A percentile compares a stretch with the other conserved stretches of the same genome.
These are phyloP conservation scores for Xylaria sp. DNA, from an alignment of 2,329 filamentous ascomycete species.

Conservation along the genomic window DNA sequence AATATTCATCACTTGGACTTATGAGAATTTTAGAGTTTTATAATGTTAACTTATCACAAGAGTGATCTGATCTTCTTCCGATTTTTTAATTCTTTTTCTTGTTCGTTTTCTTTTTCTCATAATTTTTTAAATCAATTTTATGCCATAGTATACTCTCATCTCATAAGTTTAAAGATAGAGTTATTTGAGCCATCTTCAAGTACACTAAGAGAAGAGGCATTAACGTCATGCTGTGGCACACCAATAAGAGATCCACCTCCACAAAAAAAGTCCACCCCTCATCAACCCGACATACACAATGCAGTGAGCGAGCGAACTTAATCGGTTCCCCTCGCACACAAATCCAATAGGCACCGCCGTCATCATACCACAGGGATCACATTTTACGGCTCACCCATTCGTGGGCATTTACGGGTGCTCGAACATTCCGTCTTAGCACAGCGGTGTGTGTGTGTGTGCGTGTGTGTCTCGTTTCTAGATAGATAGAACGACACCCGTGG, in stretches of 20 bases:
- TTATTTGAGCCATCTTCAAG: background rate
- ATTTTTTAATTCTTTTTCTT: background rate
- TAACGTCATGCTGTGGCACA: slow-evolving; percentile 19
- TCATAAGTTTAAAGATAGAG: background rate
- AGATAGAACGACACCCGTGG: slow-evolving; percentile 14
- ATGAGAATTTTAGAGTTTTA: background rate
- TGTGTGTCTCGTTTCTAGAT: background rate
- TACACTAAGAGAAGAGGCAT: background rate
- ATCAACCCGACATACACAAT: slow-evolving; percentile 22
- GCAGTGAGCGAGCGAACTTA: slow-evolving; percentile 13
- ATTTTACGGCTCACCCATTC: slow-evolving; percentile 1
- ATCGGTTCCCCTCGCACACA: slow-evolving; percentile 14
- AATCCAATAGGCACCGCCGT: background rate
- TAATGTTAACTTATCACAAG: background rate
- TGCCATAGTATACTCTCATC: background rate
- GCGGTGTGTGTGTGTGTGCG: background rate
- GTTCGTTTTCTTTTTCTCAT: background rate
- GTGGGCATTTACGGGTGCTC: background rate
- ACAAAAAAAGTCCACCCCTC: slow-evolving; percentile 29
- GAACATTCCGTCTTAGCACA: slow-evolving; percentile 5
- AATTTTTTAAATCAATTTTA: background rate
- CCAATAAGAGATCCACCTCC: slow-evolving; percentile 31
- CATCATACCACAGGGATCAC: slow-evolving; percentile 9
- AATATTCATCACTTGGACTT: background rate
- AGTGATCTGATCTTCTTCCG: background rate